Evolutionary conservation across 2,329 filamentous ascomycete species (phyloP), one percentile per base, ranked within the genome.

Genomic region (Leptographium wingfieldii): DNA sequence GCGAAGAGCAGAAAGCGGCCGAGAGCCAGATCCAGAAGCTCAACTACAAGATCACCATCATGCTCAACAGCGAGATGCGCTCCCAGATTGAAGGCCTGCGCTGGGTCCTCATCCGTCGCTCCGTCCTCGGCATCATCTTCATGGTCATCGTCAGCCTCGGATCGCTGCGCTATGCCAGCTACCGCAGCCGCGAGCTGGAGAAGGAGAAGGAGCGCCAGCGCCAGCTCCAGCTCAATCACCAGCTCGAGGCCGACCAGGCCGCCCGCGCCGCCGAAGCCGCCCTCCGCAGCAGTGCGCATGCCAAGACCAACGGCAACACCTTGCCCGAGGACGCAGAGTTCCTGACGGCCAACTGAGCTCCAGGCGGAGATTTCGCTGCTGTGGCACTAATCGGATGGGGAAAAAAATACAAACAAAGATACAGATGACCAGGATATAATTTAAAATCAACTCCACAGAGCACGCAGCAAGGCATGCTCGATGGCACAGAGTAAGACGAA

Each of bases 1-100:
- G 91, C 59, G 88, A 92, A 72, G 89, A 96, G 71, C 91, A 96
- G 73, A 86, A 91, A 69, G 80, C 80, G 7, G 87, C 89, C 68
- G 92, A 97, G 69, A 88, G 87, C 22, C 43, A 90, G 80, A 92
- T 96, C 63, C 92, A 96, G 77, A 88, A 96, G 75, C 80, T 97
- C 66, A 95, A 92, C 73, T 96, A 97, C 74, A 94, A 95, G 71
- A 97, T 99, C 71, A 95, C 89, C 27, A 90, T 96, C 38, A 80
- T 83, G 49, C 80, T 99, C 52, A 95, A 90, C 71, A 94, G 90
- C 63, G 94, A 97, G 71, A 85, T 88, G 55, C 92, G 92, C 70
- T 92, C 88, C 5, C 89, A 96, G 67, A 92, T 97, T 56, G 94
- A 99, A 72, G 88, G 86, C 1, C 76, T 99, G 56, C 80, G 94